A percentile compares a stretch with the other conserved stretches of the same genome.
phyloP scores from a whole-genome alignment of 352 stramenopile species.

The Ophiocytium majus region DNA sequence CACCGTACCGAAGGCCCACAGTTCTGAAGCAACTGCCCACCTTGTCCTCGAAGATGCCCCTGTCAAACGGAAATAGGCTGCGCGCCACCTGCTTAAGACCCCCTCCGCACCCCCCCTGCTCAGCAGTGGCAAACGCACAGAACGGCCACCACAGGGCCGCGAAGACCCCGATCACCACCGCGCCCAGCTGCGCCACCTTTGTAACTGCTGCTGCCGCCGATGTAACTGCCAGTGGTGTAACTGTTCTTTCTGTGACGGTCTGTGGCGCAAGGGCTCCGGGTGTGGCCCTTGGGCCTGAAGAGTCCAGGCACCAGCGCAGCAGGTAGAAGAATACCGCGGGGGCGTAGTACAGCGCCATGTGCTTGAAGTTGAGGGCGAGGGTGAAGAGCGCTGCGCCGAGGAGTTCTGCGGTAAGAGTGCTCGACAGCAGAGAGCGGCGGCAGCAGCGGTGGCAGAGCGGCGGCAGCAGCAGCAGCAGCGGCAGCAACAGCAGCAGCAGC shows the following conservation, averaged over 20 bases:
- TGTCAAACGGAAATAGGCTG: constrained; percentile 89
- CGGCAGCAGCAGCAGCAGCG: neutral
- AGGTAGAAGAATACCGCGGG: constrained; percentile 48
- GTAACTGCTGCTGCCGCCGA: neutral
- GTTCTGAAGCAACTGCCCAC: constrained; percentile 64
- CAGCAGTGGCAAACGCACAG: constrained; percentile 65
- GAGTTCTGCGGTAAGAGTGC: constrained; percentile 35
- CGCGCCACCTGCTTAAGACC: constrained; percentile 64
- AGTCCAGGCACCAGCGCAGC: constrained; percentile 27
- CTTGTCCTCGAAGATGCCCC: constrained; percentile 96
- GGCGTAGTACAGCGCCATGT: constrained; percentile 96
- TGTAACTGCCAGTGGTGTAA: too few relatives aligned
- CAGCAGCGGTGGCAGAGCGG: neutral
- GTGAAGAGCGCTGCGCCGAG: constrained; percentile 68
- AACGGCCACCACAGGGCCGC: constrained; percentile 83
- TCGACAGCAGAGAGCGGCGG: neutral
- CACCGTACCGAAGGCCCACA: neutral
- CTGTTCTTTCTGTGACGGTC: too few relatives aligned
- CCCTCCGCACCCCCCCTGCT: constrained; percentile 44
- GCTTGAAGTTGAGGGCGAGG: constrained; percentile 96
- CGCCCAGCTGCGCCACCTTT: constrained; percentile 16
- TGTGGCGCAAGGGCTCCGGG: too few relatives aligned
- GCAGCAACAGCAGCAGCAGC: neutral
- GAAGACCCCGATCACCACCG: constrained; percentile 77
- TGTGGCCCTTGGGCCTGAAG: neutral